These are phyloP conservation scores for Tricholoma sp. DNA, from an alignment of 768 basidiomycete genomes.

Conservation along the genomic window DNA sequence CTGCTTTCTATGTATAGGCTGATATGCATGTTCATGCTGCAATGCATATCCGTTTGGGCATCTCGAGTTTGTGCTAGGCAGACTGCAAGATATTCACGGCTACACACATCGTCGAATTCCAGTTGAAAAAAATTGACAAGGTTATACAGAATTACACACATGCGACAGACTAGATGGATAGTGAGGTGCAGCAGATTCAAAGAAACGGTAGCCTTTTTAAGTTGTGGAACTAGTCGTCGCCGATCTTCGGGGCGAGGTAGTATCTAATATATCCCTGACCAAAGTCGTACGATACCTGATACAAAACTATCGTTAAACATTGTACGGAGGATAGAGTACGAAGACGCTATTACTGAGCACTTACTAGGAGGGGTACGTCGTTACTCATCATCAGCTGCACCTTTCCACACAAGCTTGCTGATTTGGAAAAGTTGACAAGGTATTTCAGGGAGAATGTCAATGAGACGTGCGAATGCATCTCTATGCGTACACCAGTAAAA, in stretches of 20 bases:
- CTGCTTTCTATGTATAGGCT: too few species aligned
- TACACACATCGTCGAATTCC: not conserved
- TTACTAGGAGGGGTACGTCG: slow-evolving; percentile 83
- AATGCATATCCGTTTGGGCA: too few species aligned
- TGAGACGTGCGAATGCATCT: slow-evolving; percentile 87
- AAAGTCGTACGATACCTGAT: slow-evolving; percentile 84
- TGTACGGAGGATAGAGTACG: not conserved
- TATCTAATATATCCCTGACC: slow-evolving; percentile 86
- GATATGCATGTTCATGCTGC: too few species aligned
- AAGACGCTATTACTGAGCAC: slow-evolving; percentile 19
- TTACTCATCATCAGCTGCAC: slow-evolving; percentile 89
- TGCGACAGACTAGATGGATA: not conserved
- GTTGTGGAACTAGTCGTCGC: slow-evolving; percentile 47
- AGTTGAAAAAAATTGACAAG: not conserved
- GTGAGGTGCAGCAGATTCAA: not conserved
- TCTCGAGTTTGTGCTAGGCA: too few species aligned
- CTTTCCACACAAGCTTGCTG: slow-evolving; percentile 60
- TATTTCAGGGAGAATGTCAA: slow-evolving; percentile 97
- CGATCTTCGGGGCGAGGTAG: slow-evolving; percentile 95
- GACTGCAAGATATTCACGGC: not conserved
- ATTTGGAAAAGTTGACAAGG: slow-evolving; percentile 95
- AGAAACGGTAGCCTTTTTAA: not conserved
- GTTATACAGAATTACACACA: not conserved
- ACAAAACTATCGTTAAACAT: not conserved
- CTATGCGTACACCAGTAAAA: slow-evolving; percentile 57